Conservation (phyloP, 352 stramenopile species). For the Phytophthora tubulina region DNA sequence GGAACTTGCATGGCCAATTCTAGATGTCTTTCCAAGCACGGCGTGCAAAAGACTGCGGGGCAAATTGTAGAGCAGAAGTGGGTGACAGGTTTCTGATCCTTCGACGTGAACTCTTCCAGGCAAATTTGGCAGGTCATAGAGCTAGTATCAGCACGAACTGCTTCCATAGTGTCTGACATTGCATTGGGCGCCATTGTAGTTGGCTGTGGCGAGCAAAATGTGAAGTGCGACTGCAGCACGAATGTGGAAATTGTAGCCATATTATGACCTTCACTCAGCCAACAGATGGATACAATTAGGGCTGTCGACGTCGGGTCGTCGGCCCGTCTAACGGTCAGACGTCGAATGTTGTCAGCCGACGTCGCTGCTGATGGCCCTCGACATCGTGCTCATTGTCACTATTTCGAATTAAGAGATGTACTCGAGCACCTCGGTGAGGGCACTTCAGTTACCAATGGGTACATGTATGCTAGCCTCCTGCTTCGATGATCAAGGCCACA, state of each 20-base stretch:
- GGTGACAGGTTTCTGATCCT: conserved; percentile 8
- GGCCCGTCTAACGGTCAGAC: too few species aligned
- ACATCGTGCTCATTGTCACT: too few species aligned
- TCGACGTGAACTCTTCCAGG: conserved; percentile 37
- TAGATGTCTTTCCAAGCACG: conserved; percentile 45
- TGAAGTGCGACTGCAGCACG: conserved; percentile 8
- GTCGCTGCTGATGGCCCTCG: too few species aligned
- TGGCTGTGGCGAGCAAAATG: conserved; percentile 19
- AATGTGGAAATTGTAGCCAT: conserved; percentile 5
- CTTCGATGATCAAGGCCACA: too few species aligned
- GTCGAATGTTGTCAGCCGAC: too few species aligned
- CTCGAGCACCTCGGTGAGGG: too few species aligned
- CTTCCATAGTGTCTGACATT: background rate
- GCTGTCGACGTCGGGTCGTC: too few species aligned
- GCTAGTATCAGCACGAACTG: background rate
- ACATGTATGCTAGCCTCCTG: too few species aligned
- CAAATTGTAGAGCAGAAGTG: conserved; percentile 46
- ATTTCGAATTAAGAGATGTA: too few species aligned
- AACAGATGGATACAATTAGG: too few species aligned
- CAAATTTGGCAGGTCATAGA: conserved; percentile 51
- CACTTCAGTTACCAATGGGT: too few species aligned
- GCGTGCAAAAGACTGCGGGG: conserved; percentile 40
- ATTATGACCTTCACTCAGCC: conserved; percentile 10
- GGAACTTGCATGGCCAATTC: conserved; percentile 33
- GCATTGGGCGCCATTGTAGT: conserved; percentile 24